Evolutionary conservation across 129 eudicot species (phyloP), one percentile per base, ranked within the genome.

Genomic region (Lonicera japonica): DNA sequence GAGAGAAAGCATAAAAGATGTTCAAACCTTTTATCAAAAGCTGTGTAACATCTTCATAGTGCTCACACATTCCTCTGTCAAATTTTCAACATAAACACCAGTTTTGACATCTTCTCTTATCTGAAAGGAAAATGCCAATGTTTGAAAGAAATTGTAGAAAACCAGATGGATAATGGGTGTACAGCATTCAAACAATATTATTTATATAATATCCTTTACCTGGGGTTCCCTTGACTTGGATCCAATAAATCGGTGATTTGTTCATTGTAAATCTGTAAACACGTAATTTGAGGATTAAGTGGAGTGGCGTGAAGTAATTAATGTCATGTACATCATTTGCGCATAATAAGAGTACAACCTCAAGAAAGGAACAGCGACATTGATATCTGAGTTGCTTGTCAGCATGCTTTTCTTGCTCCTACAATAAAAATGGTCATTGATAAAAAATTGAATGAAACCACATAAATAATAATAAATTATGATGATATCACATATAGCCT

Each of bases 361-460:
- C 98, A 7, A 92, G 96, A 75, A 92, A 92, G 75, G 98, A 92
- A 67, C 98, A 92, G 20, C 98, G 95, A 45, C 98, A 92, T 54
- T 82, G 95, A 85, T 92, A 92, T 67, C 71, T 72, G 51, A 92
- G 85, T 25, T 92, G 95, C 55, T 81, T 82, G 66, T 84, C 89
- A 51, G 85, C 70, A 55, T 92, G 83, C 73, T 82, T 87, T 47
- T 34, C 68, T 85, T 92, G 98, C 62, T 92, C 98, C 98, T 92
- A 61, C 51, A 29, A 29, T 2, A 29, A 29, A 29, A 29, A 29
- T 29, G 36, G 36, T 29, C 36, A 29, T 29, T 29, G 36, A 2
- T n/a, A n/a, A 29, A 6, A 29, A 29, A 29, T 29, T 29, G 6
- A 29, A 29, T 6, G 6, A 29, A 6, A 1, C 2, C 36, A 29